Evolutionary conservation across 805 yeast species (phyloP).

Genomic region (Wickerhamomyces xylosicus): DNA sequence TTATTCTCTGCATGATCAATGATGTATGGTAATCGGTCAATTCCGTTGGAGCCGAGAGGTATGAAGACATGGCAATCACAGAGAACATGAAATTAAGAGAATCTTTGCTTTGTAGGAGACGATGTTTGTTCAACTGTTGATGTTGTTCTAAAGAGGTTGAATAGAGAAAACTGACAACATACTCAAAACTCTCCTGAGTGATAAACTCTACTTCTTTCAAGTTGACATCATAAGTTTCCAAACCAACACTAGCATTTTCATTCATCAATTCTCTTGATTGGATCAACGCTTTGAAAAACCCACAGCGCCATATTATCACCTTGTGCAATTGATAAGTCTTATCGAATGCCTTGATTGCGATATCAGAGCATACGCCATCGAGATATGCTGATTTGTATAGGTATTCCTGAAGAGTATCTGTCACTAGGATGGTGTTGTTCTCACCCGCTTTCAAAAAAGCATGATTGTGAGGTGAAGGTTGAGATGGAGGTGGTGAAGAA

Average conservation of each 20-base stretch:
- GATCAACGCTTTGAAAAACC: conserved; percentile 36
- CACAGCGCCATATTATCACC: conserved; percentile 33
- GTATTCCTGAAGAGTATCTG: no score
- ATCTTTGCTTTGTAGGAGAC: no score
- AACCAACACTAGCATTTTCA: background rate
- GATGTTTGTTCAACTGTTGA: background rate
- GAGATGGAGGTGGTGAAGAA: no score
- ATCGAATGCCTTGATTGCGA: conserved; percentile 36
- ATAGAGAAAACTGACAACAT: conserved; percentile 22
- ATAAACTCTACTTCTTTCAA: conserved; percentile 18
- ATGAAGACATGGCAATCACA: background rate
- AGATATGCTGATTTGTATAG: conserved; percentile 14
- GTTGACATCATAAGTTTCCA: background rate
- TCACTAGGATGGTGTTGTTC: no score
- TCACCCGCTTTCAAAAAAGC: no score
- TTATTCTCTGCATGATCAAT: background rate
- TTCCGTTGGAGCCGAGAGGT: background rate
- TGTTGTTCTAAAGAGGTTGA: background rate
- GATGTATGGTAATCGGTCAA: no score
- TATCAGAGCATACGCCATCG: conserved; percentile 38
- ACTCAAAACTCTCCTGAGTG: conserved; percentile 35
- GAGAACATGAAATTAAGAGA: background rate
- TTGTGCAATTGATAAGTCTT: conserved; percentile 34
- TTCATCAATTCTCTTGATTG: conserved; percentile 5
- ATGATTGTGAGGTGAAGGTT: no score